Evolutionary conservation across 441 rosid genomes (phyloP).

Genomic region (Lepidium campestre): DNA sequence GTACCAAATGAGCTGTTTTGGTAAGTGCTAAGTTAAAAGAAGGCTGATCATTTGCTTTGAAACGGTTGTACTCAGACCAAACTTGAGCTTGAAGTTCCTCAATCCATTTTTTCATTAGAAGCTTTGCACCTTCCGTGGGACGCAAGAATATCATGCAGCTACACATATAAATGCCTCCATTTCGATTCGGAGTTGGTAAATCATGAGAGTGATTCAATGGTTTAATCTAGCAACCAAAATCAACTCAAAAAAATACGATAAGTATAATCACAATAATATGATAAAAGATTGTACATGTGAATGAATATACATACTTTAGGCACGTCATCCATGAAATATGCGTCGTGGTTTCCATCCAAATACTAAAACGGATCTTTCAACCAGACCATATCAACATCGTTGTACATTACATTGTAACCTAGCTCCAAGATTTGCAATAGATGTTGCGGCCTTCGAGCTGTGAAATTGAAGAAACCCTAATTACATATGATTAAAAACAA

Average conservation of each 20-base stretch:
- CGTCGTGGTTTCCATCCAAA: constrained; percentile 74
- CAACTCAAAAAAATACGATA: not conserved
- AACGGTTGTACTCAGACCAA: constrained; percentile 39
- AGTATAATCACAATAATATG: not conserved
- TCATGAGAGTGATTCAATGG: constrained; percentile 67
- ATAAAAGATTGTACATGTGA: not conserved
- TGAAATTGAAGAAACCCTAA: constrained; percentile 90
- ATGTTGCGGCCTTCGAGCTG: constrained; percentile 80
- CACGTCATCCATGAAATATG: constrained; percentile 91
- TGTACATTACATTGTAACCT: constrained; percentile 93
- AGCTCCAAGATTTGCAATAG: constrained; percentile 75
- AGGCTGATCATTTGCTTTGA: constrained; percentile 87
- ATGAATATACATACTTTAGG: constrained; percentile 41
- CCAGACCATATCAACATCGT: constrained; percentile 98
- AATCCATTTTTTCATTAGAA: constrained; percentile 84
- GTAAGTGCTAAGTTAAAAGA: constrained; percentile 82
- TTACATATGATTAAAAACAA: not conserved
- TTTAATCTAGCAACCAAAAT: constrained; percentile 52
- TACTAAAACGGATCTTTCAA: constrained; percentile 74
- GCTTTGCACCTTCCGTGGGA: constrained; percentile 65
- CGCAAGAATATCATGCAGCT: constrained; percentile 86
- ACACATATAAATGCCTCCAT: constrained; percentile 75
- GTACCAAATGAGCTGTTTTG: constrained; percentile 69
- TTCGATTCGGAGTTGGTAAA: constrained; percentile 74
- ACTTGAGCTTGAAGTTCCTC: constrained; percentile 70